Evolutionary conservation across 306 rosid genomes (phyloP), one percentile per base, ranked within the genome.

Genomic region (Hippophae gyantsensis): DNA sequence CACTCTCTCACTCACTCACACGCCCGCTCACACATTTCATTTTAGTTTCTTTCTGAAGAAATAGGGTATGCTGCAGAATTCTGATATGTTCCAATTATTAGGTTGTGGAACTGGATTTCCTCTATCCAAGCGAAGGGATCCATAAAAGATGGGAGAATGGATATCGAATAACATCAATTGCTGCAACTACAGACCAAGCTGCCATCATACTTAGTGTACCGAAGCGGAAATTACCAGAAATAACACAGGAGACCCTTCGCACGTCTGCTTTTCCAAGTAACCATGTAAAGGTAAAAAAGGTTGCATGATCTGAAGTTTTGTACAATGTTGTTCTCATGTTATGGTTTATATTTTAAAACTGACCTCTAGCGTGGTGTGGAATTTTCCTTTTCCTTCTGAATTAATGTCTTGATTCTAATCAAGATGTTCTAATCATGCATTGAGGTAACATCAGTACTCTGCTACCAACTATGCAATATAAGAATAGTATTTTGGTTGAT

Each of bases 61-160:
- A 32, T 27, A 61, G 26, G 45, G 14, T 49, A 42, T 52, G 6
- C 57, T 61, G 61, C 66, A 46, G 52, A 42, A 70, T 25, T 42
- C 55, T 10, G 25, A 42, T 9, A 12, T 55, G 10, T 54, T 71
- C 23, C 38, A 56, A 48, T 44, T 40, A 23, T 57, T 62, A 76
- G 80, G 76, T 76, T 41, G 80, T 71, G 50, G 80, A 76, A 58
- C 71, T 76, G 14, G 80, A 76, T 67, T 76, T 76, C 63, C 73
- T 70, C 18, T 76, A 76, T 58, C 80, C 80, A 14, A 76, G 80
- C 42, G 80, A 76, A 66, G 80, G 80, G 25, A 76, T 76, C 69
- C 76, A 71, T 71, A 70, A 72, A 62, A 70, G 80, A 53, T 76
- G 80, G 80, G 80, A 76, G 53, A 59, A 48, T 40, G 80, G 80